Evolutionary conservation across 1,284 basidiomycete genomes (phyloP).

Genomic region (Puccinia horiana): DNA sequence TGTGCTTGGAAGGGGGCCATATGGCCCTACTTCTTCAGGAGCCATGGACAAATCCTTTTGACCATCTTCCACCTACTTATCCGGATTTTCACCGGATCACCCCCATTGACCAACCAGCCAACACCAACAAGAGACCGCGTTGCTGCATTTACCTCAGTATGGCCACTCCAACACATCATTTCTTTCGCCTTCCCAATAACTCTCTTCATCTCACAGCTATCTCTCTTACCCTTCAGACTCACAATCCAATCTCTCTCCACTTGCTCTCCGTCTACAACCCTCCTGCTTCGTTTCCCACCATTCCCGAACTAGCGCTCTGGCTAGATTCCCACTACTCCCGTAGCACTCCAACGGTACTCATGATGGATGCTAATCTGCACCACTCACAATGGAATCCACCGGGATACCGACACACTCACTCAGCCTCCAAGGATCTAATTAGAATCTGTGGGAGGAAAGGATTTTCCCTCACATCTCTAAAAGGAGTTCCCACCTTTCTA

Average conservation of each 20-base stretch:
- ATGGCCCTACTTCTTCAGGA: not conserved
- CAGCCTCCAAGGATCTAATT: not conserved
- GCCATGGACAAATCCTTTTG: not conserved
- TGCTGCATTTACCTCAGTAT: slow-evolving; percentile 11
- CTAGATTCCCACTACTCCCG: not conserved
- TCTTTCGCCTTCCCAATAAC: not conserved
- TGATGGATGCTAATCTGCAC: slow-evolving; percentile 13
- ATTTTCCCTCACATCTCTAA: not conserved
- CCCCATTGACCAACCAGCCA: not conserved
- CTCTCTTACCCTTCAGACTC: not conserved
- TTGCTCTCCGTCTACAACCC: not conserved
- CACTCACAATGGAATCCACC: not conserved
- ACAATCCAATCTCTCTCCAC: not conserved
- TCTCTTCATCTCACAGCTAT: not conserved
- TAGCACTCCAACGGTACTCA: not conserved
- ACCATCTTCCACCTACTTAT: not conserved
- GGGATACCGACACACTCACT: not conserved
- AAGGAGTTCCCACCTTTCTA: not conserved
- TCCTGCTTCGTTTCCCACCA: too few species aligned
- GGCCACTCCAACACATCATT: not conserved
- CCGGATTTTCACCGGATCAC: not conserved
- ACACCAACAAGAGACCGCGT: not conserved
- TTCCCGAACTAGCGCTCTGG: not conserved
- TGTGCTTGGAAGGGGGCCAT: not conserved
- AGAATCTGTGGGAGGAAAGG: not conserved